Conservation (phyloP, 768 basidiomycete species). For the Auriscalpium vulgare region DNA sequence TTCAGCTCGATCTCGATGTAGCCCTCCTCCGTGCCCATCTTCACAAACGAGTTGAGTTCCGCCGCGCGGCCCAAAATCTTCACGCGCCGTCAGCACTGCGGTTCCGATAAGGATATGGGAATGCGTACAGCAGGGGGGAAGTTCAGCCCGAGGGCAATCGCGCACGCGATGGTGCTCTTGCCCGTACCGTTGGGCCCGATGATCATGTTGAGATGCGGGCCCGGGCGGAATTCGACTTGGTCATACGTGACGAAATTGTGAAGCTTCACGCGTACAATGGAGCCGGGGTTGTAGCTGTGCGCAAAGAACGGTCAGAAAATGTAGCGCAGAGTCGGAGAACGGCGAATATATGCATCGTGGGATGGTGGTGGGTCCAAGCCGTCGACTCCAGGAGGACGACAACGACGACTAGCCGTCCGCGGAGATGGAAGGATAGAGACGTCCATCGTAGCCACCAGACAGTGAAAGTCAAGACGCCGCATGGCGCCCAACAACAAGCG, state of each 20-base stretch:
- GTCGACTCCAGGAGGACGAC: too few species aligned
- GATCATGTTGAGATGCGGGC: slow-evolving; percentile 94
- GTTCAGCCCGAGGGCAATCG: slow-evolving; percentile 80
- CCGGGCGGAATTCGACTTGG: slow-evolving; percentile 81
- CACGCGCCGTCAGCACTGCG: neutral
- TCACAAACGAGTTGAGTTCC: slow-evolving; percentile 76
- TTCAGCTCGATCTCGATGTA: slow-evolving; percentile 90
- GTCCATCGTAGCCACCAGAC: too few species aligned
- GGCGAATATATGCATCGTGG: too few species aligned
- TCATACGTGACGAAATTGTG: slow-evolving; percentile 95
- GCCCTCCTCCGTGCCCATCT: slow-evolving; percentile 62
- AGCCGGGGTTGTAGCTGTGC: slow-evolving; percentile 85
- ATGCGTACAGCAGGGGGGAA: slow-evolving; percentile 44
- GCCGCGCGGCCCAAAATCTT: slow-evolving; percentile 81
- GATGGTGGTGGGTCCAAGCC: too few species aligned
- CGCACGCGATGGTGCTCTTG: slow-evolving; percentile 90
- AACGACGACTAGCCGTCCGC: too few species aligned
- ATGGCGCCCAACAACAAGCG: too few species aligned
- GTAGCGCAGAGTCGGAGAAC: too few species aligned
- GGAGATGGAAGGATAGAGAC: too few species aligned
- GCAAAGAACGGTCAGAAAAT: neutral
- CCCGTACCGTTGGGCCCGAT: slow-evolving; percentile 96
- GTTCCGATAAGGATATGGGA: neutral
- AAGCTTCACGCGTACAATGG: slow-evolving; percentile 82
- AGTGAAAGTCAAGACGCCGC: too few species aligned